These are phyloP conservation scores for Daldinia grandis DNA, from an alignment of 495 filamentous ascomycete species.

Conservation along the genomic window DNA sequence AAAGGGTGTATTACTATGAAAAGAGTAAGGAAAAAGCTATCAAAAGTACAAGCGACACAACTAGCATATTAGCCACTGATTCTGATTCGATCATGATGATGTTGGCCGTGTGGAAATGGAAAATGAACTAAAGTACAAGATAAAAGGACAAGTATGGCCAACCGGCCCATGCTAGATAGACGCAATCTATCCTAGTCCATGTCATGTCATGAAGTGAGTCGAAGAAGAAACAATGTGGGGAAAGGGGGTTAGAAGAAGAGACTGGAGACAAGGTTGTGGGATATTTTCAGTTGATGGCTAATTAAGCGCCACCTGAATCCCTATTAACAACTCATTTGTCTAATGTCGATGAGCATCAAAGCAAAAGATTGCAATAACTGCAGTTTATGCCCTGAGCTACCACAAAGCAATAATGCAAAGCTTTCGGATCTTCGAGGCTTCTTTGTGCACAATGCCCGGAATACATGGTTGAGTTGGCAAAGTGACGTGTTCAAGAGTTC, in stretches of 20 bases:
- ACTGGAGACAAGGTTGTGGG: background rate
- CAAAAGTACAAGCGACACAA: background rate
- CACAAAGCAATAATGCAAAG: background rate
- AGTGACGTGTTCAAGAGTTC: background rate
- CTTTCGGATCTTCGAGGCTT: background rate
- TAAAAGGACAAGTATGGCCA: conserved; percentile 1
- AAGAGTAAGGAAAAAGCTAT: background rate
- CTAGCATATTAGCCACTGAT: background rate
- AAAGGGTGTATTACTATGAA: background rate
- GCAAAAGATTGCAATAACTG: background rate
- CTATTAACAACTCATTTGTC: background rate
- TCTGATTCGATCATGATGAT: background rate
- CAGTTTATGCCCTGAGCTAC: background rate
- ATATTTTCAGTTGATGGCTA: conserved; percentile 1
- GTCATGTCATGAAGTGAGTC: background rate
- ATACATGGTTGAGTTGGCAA: background rate
- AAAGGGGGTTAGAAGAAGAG: background rate
- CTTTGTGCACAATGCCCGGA: background rate
- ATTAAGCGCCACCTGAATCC: background rate
- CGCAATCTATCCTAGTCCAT: conserved; percentile 30
- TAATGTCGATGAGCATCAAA: conserved; percentile 1
- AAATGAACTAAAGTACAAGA: conserved; percentile 1
- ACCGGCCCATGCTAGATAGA: conserved; percentile 13
- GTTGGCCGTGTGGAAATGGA: background rate
- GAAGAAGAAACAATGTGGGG: background rate